These are phyloP conservation scores for Ophiostoma perfectum DNA, from an alignment of 2,329 filamentous ascomycete species.

Conservation along the genomic window DNA sequence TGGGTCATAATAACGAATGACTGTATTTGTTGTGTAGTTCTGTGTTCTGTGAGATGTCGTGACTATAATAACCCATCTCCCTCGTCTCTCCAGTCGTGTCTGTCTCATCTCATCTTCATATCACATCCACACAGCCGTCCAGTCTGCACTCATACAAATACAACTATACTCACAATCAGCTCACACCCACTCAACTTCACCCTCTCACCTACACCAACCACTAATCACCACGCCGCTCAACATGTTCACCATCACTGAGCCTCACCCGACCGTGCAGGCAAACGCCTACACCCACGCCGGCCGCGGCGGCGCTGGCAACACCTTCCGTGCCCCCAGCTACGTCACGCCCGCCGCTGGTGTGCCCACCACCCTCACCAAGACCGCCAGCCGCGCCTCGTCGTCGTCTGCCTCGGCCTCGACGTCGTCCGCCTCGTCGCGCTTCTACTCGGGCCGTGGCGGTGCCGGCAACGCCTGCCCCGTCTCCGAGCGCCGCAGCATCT, in stretches of 20 bases:
- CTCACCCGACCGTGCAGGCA: slow-evolving; percentile 43
- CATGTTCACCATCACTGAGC: slow-evolving; percentile 47
- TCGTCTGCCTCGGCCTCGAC: slow-evolving; percentile 35
- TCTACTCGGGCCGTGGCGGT: slow-evolving; percentile 62
- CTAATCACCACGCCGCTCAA: background rate
- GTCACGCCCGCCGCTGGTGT: slow-evolving; percentile 47
- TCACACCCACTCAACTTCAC: background rate
- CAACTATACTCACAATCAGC: slow-evolving; percentile 2
- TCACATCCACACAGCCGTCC: background rate
- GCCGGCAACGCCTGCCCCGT: slow-evolving; percentile 57
- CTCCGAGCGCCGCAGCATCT: slow-evolving; percentile 52
- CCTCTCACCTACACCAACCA: background rate
- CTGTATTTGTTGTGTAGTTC: slow-evolving; percentile 3
- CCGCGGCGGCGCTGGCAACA: slow-evolving; percentile 54
- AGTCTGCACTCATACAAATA: background rate
- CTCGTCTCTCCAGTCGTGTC: background rate
- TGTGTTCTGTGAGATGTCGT: background rate
- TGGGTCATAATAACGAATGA: background rate
- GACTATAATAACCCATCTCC: slow-evolving; percentile 13
- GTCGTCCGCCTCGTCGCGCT: slow-evolving; percentile 43
- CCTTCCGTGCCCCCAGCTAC: slow-evolving; percentile 42
- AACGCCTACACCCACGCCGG: slow-evolving; percentile 49
- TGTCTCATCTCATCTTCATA: background rate
- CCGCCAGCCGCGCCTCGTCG: slow-evolving; percentile 31
- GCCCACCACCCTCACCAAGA: slow-evolving; percentile 42